Evolutionary conservation across 2,329 filamentous ascomycete genomes (phyloP), one percentile per base, ranked within the genome.

Genomic region (Acephala macrosclerotiorum): DNA sequence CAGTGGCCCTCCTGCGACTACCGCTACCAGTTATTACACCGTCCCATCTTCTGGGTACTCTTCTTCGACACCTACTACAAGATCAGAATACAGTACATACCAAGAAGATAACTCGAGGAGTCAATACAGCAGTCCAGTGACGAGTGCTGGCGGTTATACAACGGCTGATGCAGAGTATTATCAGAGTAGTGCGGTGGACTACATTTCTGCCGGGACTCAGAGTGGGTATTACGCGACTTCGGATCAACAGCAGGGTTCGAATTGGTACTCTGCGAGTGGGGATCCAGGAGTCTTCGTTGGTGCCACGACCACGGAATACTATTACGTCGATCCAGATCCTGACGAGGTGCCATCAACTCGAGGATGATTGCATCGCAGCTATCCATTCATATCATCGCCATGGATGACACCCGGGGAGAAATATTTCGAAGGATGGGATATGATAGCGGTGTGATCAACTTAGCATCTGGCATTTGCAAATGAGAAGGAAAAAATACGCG

Each of bases 261-360:
- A 63, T 33, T 70, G 64, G 68, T 38, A 66, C 47, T 61, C 68
- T n/a, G 45, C 64, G 2, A 66, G 59, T 49, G 66, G 68, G 2
- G 65, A 72, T 62, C 62, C 66, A 36, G 53, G 58, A 18, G 66
- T 60, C 4, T 72, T 71, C 60, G 63, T 68, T n/a, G 70, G 69
- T 26, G 40, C 60, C 12, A 60, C 51, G 8, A 40, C 66, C 16
- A 63, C 36, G 18, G 66, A 71, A 25, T 72, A 71, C 40, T 72
- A 71, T 45, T 72, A 71, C 35, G 64, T 64, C 16, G 67, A 69
- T 3, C 47, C 61, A 6, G 69, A 68, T 29, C 61, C 62, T 22
- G 61, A 65, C 22, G 42, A 38, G 16, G 16, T 53, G 49, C 49
- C 49, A 16, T 26, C 25, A 16, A 20, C 49, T 16, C 18, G 49